These are phyloP conservation scores for Ogataea angusta DNA, from an alignment of 805 yeast species.

Conservation along the genomic window DNA sequence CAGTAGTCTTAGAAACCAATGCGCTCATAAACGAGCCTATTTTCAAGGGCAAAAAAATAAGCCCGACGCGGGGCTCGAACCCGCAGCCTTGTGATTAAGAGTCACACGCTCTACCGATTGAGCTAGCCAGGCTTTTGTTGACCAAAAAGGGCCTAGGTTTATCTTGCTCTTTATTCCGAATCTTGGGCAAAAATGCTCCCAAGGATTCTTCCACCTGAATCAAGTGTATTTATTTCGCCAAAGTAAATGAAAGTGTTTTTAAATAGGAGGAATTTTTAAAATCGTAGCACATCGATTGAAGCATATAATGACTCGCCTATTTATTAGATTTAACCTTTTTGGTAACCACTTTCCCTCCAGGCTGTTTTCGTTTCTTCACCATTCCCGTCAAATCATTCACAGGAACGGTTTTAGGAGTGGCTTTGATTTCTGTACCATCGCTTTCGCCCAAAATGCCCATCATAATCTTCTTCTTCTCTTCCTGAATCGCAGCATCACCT, in stretches of 20 bases:
- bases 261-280: not conserved
- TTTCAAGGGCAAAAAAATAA: constrained; percentile 10
- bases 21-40: no score
- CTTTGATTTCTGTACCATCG: constrained; percentile 24
- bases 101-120: constrained; percentile 29
- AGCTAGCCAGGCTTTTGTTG: constrained; percentile 23
- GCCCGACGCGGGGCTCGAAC: constrained; percentile 27
- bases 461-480: constrained; percentile 51
- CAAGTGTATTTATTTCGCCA: no score
- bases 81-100: constrained; percentile 27
- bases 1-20: no score
- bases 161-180: not conserved
- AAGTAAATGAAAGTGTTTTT: no score
- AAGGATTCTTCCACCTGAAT: no score
- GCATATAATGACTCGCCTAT: not conserved
- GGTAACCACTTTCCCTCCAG: constrained; percentile 15
- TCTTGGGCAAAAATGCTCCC: no score
- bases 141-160: not conserved
- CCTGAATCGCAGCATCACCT: constrained; percentile 47
- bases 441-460: constrained; percentile 55
- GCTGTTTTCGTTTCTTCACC: constrained; percentile 49
- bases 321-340: constrained; percentile 16
- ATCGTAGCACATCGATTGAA: not conserved
- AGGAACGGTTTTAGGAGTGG: constrained; percentile 22
- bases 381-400: constrained; percentile 62